phyloP scores from a whole-genome alignment of 495 filamentous ascomycete species.

The Lasiosphaeriaceae sp. region DNA sequence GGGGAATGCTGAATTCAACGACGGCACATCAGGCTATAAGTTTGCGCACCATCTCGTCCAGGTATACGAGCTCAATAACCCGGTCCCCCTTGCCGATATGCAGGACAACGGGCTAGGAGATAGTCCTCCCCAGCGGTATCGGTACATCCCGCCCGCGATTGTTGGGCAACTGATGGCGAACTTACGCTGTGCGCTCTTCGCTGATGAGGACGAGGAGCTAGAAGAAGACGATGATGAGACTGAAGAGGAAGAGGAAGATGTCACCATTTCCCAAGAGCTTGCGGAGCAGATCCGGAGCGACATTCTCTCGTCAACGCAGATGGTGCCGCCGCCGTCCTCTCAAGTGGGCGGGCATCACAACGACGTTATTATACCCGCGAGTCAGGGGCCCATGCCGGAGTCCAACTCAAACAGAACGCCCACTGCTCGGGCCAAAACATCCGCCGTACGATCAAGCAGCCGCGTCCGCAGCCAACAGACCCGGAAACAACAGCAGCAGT shows the following conservation, averaged over 20 bases:
- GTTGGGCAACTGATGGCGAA: conserved; percentile 45
- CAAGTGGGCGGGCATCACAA: conserved; percentile 12
- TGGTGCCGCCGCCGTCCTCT: background rate
- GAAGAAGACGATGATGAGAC: conserved; percentile 11
- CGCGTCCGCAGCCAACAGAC: conserved; percentile 12
- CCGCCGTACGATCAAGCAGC: conserved; percentile 4
- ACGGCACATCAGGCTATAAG: conserved; percentile 24
- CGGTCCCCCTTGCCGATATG: conserved; percentile 39
- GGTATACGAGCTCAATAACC: conserved; percentile 51
- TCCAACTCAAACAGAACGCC: background rate
- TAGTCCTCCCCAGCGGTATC: conserved; percentile 34
- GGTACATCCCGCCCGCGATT: conserved; percentile 41
- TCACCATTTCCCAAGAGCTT: conserved; percentile 43
- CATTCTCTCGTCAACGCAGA: conserved; percentile 40
- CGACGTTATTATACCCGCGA: conserved; percentile 34
- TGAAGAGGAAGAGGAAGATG: conserved; percentile 1
- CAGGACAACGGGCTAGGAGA: conserved; percentile 39
- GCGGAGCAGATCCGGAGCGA: conserved; percentile 44
- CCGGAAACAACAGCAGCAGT: background rate
- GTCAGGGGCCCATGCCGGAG: conserved; percentile 11
- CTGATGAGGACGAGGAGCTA: conserved; percentile 19
- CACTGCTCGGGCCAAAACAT: background rate
- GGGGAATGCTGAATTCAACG: conserved; percentile 48
- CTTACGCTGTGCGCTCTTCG: conserved; percentile 38
- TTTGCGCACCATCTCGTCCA: conserved; percentile 47